Percentiles rank a stretch among this genome's conserved stretches.
Conservation (phyloP, 495 filamentous ascomycete genomes). For the Aspergillus ostianus region DNA sequence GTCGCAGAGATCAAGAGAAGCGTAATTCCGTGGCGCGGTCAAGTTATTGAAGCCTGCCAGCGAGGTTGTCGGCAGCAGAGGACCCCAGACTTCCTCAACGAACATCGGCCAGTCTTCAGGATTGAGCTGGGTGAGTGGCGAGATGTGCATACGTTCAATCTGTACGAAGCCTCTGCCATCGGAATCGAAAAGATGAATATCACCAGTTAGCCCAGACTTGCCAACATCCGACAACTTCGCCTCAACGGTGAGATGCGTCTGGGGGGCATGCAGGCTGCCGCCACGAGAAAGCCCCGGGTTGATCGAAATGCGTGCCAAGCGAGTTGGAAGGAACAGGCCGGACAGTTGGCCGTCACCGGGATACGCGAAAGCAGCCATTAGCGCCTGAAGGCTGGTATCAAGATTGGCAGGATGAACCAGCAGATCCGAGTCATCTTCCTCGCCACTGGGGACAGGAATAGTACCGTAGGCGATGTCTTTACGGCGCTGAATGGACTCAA, state of each 20-base stretch:
- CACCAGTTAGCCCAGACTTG: slow-evolving; percentile 2
- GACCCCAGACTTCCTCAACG: slow-evolving; percentile 9
- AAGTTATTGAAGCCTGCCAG: background rate
- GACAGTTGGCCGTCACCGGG: slow-evolving; percentile 8
- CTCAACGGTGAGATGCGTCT: background rate
- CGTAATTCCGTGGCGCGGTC: background rate
- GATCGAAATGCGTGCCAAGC: slow-evolving; percentile 1
- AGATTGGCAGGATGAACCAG: slow-evolving; percentile 8
- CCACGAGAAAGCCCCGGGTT: background rate
- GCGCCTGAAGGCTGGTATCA: slow-evolving; percentile 8
- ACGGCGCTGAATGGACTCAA: background rate
- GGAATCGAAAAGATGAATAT: slow-evolving; percentile 9
- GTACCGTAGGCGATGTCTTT: background rate
- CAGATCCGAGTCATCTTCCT: slow-evolving; percentile 1
- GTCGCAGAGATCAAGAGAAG: background rate
- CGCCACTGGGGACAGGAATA: background rate
- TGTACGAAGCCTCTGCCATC: slow-evolving; percentile 7
- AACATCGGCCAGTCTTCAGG: slow-evolving; percentile 3
- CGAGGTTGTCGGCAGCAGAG: background rate
- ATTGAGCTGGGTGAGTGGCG: slow-evolving; percentile 5
- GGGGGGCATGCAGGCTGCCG: background rate
- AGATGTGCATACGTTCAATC: slow-evolving; percentile 2
- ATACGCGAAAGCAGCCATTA: slow-evolving; percentile 5
- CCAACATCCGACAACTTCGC: background rate
- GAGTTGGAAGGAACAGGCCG: slow-evolving; percentile 8